Evolutionary conservation across 2,329 filamentous ascomycete species (phyloP), one percentile per base, ranked within the genome.

Genomic region (Alternaria angustiovoidea): DNA sequence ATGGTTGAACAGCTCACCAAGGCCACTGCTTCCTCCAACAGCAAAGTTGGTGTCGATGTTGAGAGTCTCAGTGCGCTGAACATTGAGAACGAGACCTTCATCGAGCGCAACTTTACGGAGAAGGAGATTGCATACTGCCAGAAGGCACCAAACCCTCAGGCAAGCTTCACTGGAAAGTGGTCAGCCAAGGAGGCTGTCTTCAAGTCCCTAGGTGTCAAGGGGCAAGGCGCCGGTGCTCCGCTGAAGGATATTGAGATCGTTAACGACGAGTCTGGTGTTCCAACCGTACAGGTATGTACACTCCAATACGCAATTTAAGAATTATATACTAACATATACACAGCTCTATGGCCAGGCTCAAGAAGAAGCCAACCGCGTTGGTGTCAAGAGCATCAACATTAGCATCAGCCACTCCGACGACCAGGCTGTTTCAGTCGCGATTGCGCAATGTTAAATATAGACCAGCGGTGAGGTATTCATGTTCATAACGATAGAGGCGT

Each of bases 151-250:
- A 90, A 87, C 75, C 91, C 93, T 1, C 92, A 93, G 76, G 92
- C 94, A 67, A 96, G 93, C 52, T 99, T 97, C 80, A 93, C 94
- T 5, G 95, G 95, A 51, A 89, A 93, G 69, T 99, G 95, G 95
- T 94, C 91, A 73, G 95, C 95, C 36, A 99, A 99, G 84, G 95
- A 99, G 82, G 95, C 95, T 28, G 94, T 99, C 1, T 99, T 99
- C 86, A 99, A 99, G 87, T 93, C 92, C 38, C 85, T 99, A 14
- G 93, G 94, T 68, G 94, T 98, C 12, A 82, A 86, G 70, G 91
- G 94, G 80, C 89, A 91, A 81, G 95, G 95, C 63, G 94, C 91
- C 9, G 95, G 96, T 66, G 94, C 95, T 61, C 86, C 93, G 16
- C 80, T 99, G 81, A 95, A 90, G 84, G 94, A 98, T 42, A 99